Base-by-base conservation (phyloP, 495 filamentous ascomycete species). In the Cudoniella acicularis region DNA sequence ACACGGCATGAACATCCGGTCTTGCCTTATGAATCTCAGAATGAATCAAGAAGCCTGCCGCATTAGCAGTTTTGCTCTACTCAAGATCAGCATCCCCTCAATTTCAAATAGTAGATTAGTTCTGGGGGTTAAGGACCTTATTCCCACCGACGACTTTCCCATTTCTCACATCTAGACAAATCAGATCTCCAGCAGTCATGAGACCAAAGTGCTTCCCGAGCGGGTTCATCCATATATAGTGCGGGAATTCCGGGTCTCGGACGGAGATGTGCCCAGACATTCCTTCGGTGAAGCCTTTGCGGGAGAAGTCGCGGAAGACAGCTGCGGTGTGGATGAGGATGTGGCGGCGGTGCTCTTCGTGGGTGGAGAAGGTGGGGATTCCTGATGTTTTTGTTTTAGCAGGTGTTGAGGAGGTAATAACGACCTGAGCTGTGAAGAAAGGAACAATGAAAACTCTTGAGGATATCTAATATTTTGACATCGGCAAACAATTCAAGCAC, bases 21-120 rank as follows among this genome's bases (percentile, higher is more conserved):
- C 80, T 66, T 9, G 78, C 77, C 64, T 77, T 77, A 66, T 84
- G 82, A 22, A 84, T 78, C 41, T 77, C 77, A 18, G 72, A 73
- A 65, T 84, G 87, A 65, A 91, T 91, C 57, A 83, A 75, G 65
- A 87, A 90, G 1, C 85, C 87, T 3, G 87, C 85, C 21, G 83
- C 81, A 69, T 90, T 90, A 60, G 82, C 74, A 17, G 75, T 67
- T 22, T 67, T 68, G 6, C 21, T 67, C 71, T 40, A 23, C 20
- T 16, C 4, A 36, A 49, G 3, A 16, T 1, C n/a, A 41, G 42
- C 10, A 55, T n/a, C n/a, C n/a, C n/a, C n/a, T n/a, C n/a, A n/a
- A 20, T 13, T n/a, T 2, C 22, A 13, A 49, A 24, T 21, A 47
- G 1, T 27, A 17, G 10, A 36, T 6, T 0, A 27, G 13, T 10